Evolutionary conservation across 805 yeast genomes (phyloP).

Genomic region (Hanseniaspora singularis): DNA sequence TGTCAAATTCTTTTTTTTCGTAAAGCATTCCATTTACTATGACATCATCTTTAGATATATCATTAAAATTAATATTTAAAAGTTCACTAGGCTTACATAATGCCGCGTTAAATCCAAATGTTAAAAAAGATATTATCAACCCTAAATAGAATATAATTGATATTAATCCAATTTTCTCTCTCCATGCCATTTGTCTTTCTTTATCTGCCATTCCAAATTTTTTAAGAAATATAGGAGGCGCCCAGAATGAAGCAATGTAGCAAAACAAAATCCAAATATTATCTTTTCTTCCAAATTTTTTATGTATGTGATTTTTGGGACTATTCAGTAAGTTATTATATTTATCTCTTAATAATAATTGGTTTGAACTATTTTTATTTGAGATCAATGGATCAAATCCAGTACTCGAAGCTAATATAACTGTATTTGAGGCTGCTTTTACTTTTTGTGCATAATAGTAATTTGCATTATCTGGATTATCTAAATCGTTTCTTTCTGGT

Average conservation of each 20-base stretch:
- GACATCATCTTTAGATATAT: constrained; percentile 46
- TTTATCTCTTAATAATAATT: too few species aligned
- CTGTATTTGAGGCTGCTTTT: constrained; percentile 48
- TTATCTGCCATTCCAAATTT: constrained; percentile 67
- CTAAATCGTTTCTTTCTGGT: constrained; percentile 65
- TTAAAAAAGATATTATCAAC: constrained; percentile 67
- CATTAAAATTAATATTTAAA: constrained; percentile 18
- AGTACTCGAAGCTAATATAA: constrained; percentile 22
- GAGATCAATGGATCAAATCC: constrained; percentile 6
- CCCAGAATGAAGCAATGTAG: constrained; percentile 76
- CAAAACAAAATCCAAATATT: constrained; percentile 76
- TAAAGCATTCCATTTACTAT: constrained; percentile 52
- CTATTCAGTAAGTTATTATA: too few species aligned
- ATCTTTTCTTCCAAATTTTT: constrained; percentile 18
- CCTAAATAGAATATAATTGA: constrained; percentile 65
- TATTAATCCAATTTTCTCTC: constrained; percentile 83
- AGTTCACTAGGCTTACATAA: constrained; percentile 42
- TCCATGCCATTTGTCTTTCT: constrained; percentile 89
- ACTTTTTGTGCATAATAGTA: constrained; percentile 68
- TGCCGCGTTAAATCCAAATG: constrained; percentile 80
- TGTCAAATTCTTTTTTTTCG: constrained; percentile 68
- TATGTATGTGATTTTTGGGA: neutral
- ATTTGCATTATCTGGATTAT: constrained; percentile 58
- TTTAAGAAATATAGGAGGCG: constrained; percentile 61
- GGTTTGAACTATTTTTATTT: neutral